These are phyloP conservation scores for Zea luxurians DNA, from an alignment of 176 grass and related monocot genomes.

Conservation along the genomic window DNA sequence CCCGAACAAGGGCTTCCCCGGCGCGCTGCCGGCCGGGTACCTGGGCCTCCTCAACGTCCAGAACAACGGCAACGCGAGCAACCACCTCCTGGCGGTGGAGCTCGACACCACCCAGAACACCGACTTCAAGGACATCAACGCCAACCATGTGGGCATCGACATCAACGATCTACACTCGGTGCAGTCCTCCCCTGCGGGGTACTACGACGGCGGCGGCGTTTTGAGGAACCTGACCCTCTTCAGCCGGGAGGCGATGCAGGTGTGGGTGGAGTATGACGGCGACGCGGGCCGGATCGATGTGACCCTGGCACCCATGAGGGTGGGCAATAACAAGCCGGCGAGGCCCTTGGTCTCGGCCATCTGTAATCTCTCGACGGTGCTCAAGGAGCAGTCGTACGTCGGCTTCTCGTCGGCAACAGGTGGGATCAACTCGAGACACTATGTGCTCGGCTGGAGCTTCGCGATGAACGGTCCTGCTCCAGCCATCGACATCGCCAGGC, in stretches of 20 bases:
- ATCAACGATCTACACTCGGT: background rate
- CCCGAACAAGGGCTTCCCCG: background rate
- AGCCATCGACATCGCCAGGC: background rate
- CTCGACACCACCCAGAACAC: background rate
- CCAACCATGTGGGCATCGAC: background rate
- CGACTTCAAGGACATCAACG: background rate
- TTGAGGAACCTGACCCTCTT: background rate
- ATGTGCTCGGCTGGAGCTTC: conserved; percentile 6
- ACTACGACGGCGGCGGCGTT: background rate
- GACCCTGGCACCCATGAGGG: background rate
- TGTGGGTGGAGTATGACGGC: background rate
- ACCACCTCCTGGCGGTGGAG: background rate
- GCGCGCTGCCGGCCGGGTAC: background rate
- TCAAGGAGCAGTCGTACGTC: background rate
- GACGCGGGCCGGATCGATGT: background rate
- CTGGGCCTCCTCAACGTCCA: background rate
- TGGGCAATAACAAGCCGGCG: background rate
- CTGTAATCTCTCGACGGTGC: background rate
- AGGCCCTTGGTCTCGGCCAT: background rate
- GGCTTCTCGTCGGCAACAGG: background rate
- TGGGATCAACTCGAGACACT: background rate
- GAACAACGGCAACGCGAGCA: background rate
- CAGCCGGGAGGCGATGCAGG: background rate
- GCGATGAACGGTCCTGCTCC: background rate
- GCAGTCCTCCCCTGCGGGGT: background rate